Conservation (phyloP, 805 yeast genomes). For the Teunomyces kruisii region DNA sequence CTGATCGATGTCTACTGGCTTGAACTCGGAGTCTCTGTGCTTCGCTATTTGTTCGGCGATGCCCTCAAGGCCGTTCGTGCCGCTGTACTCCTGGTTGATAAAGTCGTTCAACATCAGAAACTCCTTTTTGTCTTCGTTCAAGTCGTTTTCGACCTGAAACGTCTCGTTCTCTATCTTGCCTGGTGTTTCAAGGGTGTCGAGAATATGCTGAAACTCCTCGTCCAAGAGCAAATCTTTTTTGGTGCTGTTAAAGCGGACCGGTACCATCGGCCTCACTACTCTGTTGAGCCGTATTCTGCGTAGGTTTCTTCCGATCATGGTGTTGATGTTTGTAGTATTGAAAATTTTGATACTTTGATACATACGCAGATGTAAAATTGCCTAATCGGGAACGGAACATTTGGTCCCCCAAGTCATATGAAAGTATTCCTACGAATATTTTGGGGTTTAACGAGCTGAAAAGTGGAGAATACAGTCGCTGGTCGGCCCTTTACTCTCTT, state of each 20-base stretch:
- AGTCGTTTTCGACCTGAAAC: background rate
- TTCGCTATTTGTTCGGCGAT: background rate
- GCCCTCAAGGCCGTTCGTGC: background rate
- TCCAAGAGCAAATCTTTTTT: background rate
- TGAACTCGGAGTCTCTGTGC: constrained; percentile 6
- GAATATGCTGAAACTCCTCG: constrained; percentile 1
- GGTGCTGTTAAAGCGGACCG: background rate
- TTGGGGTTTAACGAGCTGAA: no score
- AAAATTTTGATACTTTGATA: background rate
- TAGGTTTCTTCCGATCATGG: background rate
- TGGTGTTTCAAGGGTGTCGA: background rate
- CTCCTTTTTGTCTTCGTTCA: constrained; percentile 2
- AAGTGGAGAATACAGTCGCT: no score
- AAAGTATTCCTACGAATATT: no score
- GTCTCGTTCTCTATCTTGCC: background rate
- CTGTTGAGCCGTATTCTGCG: background rate
- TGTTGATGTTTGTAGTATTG: background rate
- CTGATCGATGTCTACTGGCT: constrained; percentile 12
- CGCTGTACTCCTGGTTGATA: constrained; percentile 9
- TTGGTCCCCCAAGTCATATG: no score
- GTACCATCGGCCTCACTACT: background rate
- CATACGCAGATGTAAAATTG: background rate
- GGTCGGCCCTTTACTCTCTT: no score
- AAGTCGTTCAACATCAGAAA: constrained; percentile 13
- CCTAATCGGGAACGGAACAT: background rate